Evolutionary conservation across 116 monocot species (phyloP), one percentile per base, ranked within the genome.

Genomic region (Thalassia testudinum): DNA sequence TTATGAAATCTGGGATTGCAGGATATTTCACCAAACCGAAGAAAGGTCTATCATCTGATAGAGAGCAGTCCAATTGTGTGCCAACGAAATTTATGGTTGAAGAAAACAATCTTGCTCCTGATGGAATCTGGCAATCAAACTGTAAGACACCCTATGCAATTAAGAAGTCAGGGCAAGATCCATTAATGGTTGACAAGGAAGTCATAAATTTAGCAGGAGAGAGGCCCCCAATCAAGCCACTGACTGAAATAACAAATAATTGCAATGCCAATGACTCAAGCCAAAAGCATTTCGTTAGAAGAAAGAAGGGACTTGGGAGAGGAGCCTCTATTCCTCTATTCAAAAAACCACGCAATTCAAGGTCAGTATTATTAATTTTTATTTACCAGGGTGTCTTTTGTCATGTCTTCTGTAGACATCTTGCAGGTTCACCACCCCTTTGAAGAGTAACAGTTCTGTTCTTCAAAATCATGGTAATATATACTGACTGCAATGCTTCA

Each of bases 261-360:
- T 60, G 57, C 18, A 28, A 21, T 51, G 48, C 16, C 28, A 56
- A 49, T 52, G 26, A 24, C 64, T 19, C 60, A 45, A 68, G 52
- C 66, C 54, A 47, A 34, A 62, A 72, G 29, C 27, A 23, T 27
- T 48, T 68, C 44, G n/a, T 52, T 24, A 54, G 49, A 74, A 65
- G 60, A 27, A 86, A 75, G 59, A 81, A 73, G 56, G 66, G 77
- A 52, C 27, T 52, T 49, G 29, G 65, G 44, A 74, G 52, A 52
- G 78, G 42, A 73, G 58, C 48, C 59, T 71, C 69, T 29, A 54
- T 71, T 21, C 64, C 88, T 69, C 73, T 84, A 59, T 95, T 84
- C 73, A 95, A 85, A 75, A 87, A 58, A 58, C 95, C 95, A 43
- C 84, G 95, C 21, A 70, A 4, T 51, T 84, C 81, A 56, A 67